These are phyloP conservation scores for Boletus edulis DNA, from an alignment of 768 basidiomycete species.

Conservation along the genomic window DNA sequence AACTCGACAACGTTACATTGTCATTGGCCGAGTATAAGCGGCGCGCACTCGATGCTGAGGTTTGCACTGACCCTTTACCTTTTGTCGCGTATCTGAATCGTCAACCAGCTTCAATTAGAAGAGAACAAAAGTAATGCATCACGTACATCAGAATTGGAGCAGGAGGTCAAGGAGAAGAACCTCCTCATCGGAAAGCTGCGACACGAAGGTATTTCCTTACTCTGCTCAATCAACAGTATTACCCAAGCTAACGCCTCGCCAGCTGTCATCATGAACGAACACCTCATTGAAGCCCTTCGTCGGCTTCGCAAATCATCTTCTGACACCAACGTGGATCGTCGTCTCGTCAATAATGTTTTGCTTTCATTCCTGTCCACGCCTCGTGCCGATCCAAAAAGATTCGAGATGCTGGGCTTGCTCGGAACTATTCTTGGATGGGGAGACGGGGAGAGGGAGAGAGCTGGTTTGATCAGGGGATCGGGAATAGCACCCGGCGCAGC, in stretches of 20 bases:
- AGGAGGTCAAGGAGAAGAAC: conserved; percentile 94
- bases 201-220: conserved; percentile 75
- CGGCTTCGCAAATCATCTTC: conserved; percentile 83
- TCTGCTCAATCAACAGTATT: conserved; percentile 3
- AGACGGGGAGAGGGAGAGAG: conserved; percentile 87
- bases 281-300: conserved; percentile 96
- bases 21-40: conserved; percentile 89
- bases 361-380: conserved; percentile 88
- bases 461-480: conserved; percentile 46
- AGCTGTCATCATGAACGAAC: conserved; percentile 98
- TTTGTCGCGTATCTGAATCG: conserved; percentile 2
- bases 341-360: conserved; percentile 92
- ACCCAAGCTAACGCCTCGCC: neutral
- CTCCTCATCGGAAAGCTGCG: conserved; percentile 92
- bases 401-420: conserved; percentile 91
- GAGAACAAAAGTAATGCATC: conserved; percentile 66
- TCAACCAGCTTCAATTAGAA: conserved; percentile 64
- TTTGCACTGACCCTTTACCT: conserved; percentile 29
- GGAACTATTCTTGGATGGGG: conserved; percentile 91
- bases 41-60: conserved; percentile 86
- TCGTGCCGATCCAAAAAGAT: conserved; percentile 89
- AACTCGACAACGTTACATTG: conserved; percentile 64
- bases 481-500: conserved; percentile 53
- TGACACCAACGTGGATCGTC: conserved; percentile 86
- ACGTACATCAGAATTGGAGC: conserved; percentile 71